Evolutionary conservation across 805 yeast species (phyloP).

Genomic region (Sugiyamaella boreocaroliniensis): DNA sequence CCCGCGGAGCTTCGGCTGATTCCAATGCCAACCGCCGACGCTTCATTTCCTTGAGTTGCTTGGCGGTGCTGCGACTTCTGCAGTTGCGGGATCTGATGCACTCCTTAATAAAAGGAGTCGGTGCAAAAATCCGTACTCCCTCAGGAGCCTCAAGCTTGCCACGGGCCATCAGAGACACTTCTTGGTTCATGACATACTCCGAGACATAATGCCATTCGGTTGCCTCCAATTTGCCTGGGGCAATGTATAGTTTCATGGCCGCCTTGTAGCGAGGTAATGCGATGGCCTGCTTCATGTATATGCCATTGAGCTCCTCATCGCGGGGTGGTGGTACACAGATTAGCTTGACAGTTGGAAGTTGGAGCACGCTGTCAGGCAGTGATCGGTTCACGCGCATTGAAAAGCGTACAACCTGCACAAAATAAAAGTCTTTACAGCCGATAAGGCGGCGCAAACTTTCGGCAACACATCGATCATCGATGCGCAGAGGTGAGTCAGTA

Average conservation of each 20-base stretch:
- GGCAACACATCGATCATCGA: slow-evolving; percentile 9
- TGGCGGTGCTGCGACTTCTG: not conserved
- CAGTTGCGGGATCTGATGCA: not conserved
- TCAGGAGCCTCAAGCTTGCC: slow-evolving; percentile 3
- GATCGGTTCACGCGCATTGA: slow-evolving; percentile 6
- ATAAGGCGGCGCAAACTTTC: slow-evolving; percentile 9
- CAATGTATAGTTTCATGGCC: slow-evolving; percentile 54
- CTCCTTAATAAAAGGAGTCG: not conserved
- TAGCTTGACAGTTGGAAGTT: slow-evolving; percentile 17
- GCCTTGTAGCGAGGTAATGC: slow-evolving; percentile 59
- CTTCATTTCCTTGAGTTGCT: not conserved
- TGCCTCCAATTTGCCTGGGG: slow-evolving; percentile 34
- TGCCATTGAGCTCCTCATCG: slow-evolving; percentile 28
- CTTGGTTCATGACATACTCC: slow-evolving; percentile 10
- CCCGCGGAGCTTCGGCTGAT: too few species aligned
- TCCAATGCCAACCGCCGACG: not conserved
- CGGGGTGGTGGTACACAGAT: slow-evolving; percentile 11
- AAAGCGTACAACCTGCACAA: slow-evolving; percentile 18
- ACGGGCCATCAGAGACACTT: slow-evolving; percentile 3
- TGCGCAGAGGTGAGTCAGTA: not conserved
- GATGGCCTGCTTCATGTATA: slow-evolving; percentile 48
- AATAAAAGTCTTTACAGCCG: slow-evolving; percentile 11
- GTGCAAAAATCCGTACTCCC: not conserved
- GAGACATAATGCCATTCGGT: slow-evolving; percentile 12
- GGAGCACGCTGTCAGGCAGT: not conserved